Base-by-base conservation (phyloP, 225 moss, liverwort and hornwort species). In the Straminergon stramineum region DNA sequence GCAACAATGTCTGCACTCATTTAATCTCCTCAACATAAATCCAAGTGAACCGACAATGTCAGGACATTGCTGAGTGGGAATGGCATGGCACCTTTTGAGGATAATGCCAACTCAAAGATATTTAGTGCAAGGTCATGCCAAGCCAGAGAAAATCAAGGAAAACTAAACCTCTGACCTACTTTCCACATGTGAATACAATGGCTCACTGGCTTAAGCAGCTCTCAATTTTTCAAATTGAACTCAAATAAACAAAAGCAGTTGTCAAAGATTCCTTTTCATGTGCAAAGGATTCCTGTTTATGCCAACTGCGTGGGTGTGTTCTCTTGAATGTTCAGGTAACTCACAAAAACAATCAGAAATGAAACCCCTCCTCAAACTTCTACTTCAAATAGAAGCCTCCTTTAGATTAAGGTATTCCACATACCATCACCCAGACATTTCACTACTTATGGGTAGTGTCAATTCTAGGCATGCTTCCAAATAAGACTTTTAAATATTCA, bases 1-100 rank as follows among this genome's bases (percentile, higher is more conserved):
- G 89, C 95, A 98, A 95, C 92, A 98, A 88, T 64, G 89, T 89
- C 97, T 97, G 93, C 90, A 88, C 39, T 35, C 89, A 75, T 32
- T n/a, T 53, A 17, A 17, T 53, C 21, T 57, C 34, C 21, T 86
- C 92, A 81, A 62, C 68, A 11, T 73, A 58, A 87, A 75, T 65
- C 43, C 86, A 71, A 53, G 52, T 34, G 39, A 69, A 81, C 75
- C 63, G 35, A 53, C 37, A 88, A 84, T 35, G 21, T 57, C 41
- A 58, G 41, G 41, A 17, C 9, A 56, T 64, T 64, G 61, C 34
- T 70, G 55, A 84, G 55, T n/a, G 67, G 14, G 31, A 84, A 21
- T 28, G 19, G 39, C 39, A 56, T 55, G 39, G 56, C 37, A 55
- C 37, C 23, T 78, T 53, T 69, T 30, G 39, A 84, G 30, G 28